Evolutionary conservation across 305 asterid genomes (phyloP).

Genomic region (Fraxinus greggii): DNA sequence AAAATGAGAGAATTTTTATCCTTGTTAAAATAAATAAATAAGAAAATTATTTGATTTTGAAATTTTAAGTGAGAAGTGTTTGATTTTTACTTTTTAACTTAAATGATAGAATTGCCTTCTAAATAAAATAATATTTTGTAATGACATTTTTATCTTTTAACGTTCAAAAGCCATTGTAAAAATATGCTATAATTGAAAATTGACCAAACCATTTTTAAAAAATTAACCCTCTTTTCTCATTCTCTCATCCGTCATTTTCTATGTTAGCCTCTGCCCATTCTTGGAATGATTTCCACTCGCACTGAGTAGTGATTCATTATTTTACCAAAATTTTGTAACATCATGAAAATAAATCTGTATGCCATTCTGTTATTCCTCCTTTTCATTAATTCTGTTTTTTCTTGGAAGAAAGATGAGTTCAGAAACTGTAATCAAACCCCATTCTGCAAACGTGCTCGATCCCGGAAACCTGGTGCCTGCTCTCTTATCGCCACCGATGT

Average conservation of each 20-base stretch:
- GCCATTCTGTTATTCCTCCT: slow-evolving; percentile 38
- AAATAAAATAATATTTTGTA: too few relatives aligned
- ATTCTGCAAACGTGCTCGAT: slow-evolving; percentile 90
- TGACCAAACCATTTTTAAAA: too few relatives aligned
- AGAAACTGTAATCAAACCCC: slow-evolving; percentile 90
- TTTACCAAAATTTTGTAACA: slow-evolving; percentile 9
- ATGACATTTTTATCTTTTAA: too few relatives aligned
- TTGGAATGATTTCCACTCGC: slow-evolving; percentile 2
- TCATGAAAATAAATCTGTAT: slow-evolving; percentile 34
- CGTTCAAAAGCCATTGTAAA: not conserved
- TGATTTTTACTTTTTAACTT: too few relatives aligned
- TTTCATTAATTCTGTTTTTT: slow-evolving; percentile 37
- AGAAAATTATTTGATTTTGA: too few relatives aligned
- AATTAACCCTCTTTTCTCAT: not conserved
- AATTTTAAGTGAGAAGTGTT: too few relatives aligned
- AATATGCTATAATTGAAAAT: too few relatives aligned
- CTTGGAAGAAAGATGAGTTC: slow-evolving; percentile 96
- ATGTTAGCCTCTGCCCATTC: not conserved
- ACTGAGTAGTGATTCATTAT: slow-evolving; percentile 27
- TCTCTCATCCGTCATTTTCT: not conserved
- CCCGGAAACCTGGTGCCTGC: slow-evolving; percentile 61
- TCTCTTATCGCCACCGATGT: slow-evolving; percentile 60
- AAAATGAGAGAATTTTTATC: not conserved
- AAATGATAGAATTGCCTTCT: not conserved
- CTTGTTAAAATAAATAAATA: too few relatives aligned